These are phyloP conservation scores for Marasmius oreades DNA, from an alignment of 1,284 basidiomycete species.

Conservation along the genomic window DNA sequence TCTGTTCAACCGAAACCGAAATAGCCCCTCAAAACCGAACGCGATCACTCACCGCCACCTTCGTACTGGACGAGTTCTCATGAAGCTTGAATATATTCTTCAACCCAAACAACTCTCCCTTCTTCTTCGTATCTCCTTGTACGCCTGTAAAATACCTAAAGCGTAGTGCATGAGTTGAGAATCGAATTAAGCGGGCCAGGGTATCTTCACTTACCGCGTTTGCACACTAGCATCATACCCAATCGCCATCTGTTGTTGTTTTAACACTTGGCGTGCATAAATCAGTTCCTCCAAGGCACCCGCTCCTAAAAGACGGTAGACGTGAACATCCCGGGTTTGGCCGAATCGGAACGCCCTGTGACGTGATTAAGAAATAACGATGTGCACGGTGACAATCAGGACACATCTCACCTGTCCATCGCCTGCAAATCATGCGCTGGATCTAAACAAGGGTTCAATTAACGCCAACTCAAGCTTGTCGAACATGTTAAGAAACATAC, in stretches of 20 bases:
- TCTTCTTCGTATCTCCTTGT: slow-evolving; percentile 67
- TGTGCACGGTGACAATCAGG: not conserved
- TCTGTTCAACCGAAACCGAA: too few species aligned
- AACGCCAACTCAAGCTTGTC: slow-evolving; percentile 1
- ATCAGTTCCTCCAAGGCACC: slow-evolving; percentile 86
- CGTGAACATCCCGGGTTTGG: slow-evolving; percentile 82
- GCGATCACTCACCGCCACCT: slow-evolving; percentile 62
- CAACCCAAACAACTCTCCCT: slow-evolving; percentile 80
- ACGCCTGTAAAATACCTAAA: slow-evolving; percentile 77
- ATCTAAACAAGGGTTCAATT: slow-evolving; percentile 39
- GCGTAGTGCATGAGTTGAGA: not conserved
- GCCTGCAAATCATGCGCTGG: slow-evolving; percentile 86
- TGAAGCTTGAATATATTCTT: slow-evolving; percentile 83
- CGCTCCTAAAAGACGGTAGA: slow-evolving; percentile 81
- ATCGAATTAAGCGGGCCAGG: not conserved
- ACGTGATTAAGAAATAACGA: not conserved
- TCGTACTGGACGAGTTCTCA: slow-evolving; percentile 67
- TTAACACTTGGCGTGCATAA: slow-evolving; percentile 84
- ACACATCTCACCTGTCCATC: slow-evolving; percentile 61
- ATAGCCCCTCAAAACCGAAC: too few species aligned
- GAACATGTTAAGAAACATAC: slow-evolving; percentile 41
- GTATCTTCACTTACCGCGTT: slow-evolving; percentile 48
- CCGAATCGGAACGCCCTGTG: slow-evolving; percentile 78
- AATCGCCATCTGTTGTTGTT: slow-evolving; percentile 87
- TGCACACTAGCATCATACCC: slow-evolving; percentile 81